Base-by-base conservation (phyloP, 1,139 yeast genomes). In the Yamadazyma blattariae region DNA sequence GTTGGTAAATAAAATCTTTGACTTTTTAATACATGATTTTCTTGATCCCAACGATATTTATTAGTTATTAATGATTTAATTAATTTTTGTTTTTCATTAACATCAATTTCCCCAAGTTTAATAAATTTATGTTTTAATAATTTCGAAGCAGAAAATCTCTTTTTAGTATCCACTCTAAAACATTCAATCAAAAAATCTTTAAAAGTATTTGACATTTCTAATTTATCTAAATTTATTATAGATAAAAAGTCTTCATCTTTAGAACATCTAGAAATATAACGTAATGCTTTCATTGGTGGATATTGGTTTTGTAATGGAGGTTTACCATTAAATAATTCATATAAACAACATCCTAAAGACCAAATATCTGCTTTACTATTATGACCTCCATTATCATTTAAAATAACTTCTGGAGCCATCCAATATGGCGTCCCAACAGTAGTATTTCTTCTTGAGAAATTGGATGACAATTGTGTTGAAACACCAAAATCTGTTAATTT, bases 381-480 rank as follows among this genome's bases (percentile, higher is more conserved):
- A 56, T 94, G 95, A 9, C 92, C 96, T 31, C 72, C 74, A 29
- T 61, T 57, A 36, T 84, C 83, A 54, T 88, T 96, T 50, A 80
- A 64, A 29, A 92, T 84, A 2, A 92, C 95, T 52, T 94, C 99
- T 0, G 98, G 98, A 0, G 97, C 95, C 98, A 94, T 94, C 94
- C 97, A 92, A 56, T 90, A 92, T 1, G 99, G 98, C 0, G 98
- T 92, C 0, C 99, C 98, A 7, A 92, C 98, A 51, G 95, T 92
- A 0, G 98, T 92, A 49, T 85, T 82, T 45, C 96, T 56, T 38
- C 80, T 75, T 33, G 83, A 86, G 57, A 85, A 71, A 58, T 80
- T 87, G 50, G 79, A 86, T 21, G 89, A 84, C 36, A 82, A 74
- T 60, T 83, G 96, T 14, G 90, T 86, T 1, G 97, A 94, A 4